Evolutionary conservation across 306 rosid genomes (phyloP), one percentile per base, ranked within the genome.

Genomic region (Ziziphus jujuba): DNA sequence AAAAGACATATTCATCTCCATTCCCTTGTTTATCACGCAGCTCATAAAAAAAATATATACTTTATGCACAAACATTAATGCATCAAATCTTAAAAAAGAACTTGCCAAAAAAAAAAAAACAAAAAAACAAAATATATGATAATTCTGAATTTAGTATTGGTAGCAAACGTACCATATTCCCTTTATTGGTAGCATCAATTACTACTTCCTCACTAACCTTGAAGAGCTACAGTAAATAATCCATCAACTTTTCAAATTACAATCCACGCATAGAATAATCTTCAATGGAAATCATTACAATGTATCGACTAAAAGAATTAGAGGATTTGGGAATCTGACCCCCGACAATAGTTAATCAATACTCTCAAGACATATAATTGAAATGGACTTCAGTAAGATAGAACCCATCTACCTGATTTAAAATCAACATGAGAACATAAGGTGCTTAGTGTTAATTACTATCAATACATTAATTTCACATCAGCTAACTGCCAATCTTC

Each of bases 201-300:
- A 93, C 99, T 59, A 83, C 85, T 70, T 90, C 99, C 64, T 93
- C 99, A 2, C 97, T 93, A 81, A 93, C 82, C 89, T 93, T 93
- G 95, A 93, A 93, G 47, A 93, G 93, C 99, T 93, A 95, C 95
- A 80, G 36, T 47, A 63, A 53, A 61, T 61, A 70, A 75, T 64
- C 43, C 67, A 38, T 38, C 61, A 52, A 73, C 43, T 59, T 79
- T 38, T 17, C 67, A 31, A 69, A 70, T 70, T 56, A 53, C 44
- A 54, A 5, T 20, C 15, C 35, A 40, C 9, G 5, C 34, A 51
- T 63, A 55, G 63, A 70, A n/a, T 47, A 13, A 53, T 15, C 1
- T 16, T 15, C 54, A 17, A 44, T 44, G 49, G n/a, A 49, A 3
- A 15, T 49, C 20, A 49, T 20, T 49, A 12, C 52, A 0, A 48